Evolutionary conservation across 805 yeast species (phyloP).

Genomic region (Tetrapisispora iriomotensis): DNA sequence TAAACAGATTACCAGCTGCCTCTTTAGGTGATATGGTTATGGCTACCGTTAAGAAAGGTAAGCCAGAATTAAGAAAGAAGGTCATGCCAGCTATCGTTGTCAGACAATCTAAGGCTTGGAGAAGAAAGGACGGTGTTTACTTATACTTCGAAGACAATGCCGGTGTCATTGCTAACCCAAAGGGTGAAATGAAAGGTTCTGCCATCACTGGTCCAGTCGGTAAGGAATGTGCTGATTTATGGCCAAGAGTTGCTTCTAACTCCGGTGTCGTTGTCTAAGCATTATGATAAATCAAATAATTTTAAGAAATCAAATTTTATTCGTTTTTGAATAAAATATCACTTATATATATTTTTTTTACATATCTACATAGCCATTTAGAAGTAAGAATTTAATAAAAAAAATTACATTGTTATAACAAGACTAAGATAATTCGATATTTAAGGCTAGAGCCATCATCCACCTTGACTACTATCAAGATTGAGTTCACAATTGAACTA

Average conservation of each 20-base stretch:
- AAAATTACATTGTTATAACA: background rate
- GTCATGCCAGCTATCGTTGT: conserved; percentile 99
- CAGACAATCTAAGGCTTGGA: conserved; percentile 99
- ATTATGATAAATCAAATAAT: no score
- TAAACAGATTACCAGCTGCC: conserved; percentile 99
- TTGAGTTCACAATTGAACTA: no score
- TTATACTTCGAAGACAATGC: conserved; percentile 99
- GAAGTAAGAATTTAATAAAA: conserved; percentile 2
- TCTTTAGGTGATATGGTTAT: conserved; percentile 99
- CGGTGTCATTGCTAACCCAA: conserved; percentile 99
- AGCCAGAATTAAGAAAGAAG: conserved; percentile 99
- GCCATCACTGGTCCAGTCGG: conserved; percentile 99
- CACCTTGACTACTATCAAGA: no score
- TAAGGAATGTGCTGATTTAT: conserved; percentile 99
- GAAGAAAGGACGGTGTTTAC: conserved; percentile 99
- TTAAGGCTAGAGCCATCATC: no score
- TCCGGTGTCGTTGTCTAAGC: conserved; percentile 99
- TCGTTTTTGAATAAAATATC: background rate
- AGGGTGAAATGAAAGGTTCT: conserved; percentile 99
- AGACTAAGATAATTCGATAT: no score
- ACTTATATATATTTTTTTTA: conserved; percentile 1
- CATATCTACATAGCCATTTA: conserved; percentile 3
- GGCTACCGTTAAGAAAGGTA: conserved; percentile 99
- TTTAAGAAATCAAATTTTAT: no score
- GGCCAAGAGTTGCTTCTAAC: conserved; percentile 99